Base-by-base conservation (phyloP, 2,329 filamentous ascomycete genomes). In the Didymella sp. region DNA sequence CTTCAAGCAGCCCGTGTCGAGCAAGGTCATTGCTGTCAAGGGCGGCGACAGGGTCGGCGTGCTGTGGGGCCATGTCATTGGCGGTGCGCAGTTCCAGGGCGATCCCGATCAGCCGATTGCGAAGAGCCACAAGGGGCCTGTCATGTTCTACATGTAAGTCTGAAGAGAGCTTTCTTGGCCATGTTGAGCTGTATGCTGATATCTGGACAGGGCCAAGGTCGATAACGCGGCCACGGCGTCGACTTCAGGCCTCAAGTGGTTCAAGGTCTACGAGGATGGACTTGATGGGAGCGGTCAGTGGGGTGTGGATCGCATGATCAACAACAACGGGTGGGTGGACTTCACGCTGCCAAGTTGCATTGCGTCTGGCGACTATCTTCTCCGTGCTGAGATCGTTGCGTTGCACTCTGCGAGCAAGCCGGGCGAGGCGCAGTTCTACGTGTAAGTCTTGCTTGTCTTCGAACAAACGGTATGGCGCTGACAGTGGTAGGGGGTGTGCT, bases 11-110 rank as follows among this genome's bases (percentile, higher is more conserved):
- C 72, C 72, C 5, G 66, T 73, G 3, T 63, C 62, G 15, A 71
- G 57, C 49, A 76, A 71, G 11, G 74, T 85, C 48, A 80, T 85
- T 60, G 73, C 76, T 38, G 79, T 85, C 47, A 77, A 79, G 15
- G 76, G 80, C 2, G 83, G 83, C 12, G 83, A 84, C 67, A 76
- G 78, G 62, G 73, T 85, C 42, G 83, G 82, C 7, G 77, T 82
- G 1, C 80, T 76, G 69, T 85, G 80, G 77, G 81, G 82, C 38
- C 83, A 85, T 64, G 76, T 84, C 47, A 80, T 85, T 52, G 83
- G 83, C 50, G 83, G 83, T 44, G 76, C 79, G 7, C 82, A 85
- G 69, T 78, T 76, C 61, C 50, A 81, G 41, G 77, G 77, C 60
- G 71, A 73, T 19, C 61, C 74, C 2, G 81, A 83, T 57, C 73